Evolutionary conservation across 352 stramenopile species (phyloP).

Genomic region (Phytophthora melonis): DNA sequence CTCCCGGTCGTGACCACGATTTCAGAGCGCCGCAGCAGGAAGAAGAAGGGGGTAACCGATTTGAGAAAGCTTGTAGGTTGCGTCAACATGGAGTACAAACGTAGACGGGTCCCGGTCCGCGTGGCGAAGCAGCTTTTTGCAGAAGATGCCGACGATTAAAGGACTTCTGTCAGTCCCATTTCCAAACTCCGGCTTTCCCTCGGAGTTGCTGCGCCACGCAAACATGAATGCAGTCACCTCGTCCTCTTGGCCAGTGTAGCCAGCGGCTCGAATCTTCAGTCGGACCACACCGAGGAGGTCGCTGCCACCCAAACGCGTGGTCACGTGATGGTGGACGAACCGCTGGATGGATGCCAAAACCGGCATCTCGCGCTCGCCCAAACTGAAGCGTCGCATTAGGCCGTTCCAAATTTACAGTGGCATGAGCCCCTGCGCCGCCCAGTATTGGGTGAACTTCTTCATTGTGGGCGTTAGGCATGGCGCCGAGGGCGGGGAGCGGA

Average conservation of each 20-base stretch:
- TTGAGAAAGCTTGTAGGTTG: conserved; percentile 26
- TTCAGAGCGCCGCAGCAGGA: too few relatives aligned
- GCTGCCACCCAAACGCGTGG: background rate
- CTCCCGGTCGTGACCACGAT: too few relatives aligned
- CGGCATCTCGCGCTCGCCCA: background rate
- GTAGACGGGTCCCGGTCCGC: conserved; percentile 3
- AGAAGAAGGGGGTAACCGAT: conserved; percentile 11
- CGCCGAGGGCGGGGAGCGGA: background rate
- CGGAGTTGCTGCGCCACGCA: background rate
- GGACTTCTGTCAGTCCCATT: background rate
- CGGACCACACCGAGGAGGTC: conserved; percentile 1
- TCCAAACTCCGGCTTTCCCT: background rate
- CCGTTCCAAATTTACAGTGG: background rate
- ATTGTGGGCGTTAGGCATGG: conserved; percentile 6
- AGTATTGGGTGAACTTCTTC: conserved; percentile 5
- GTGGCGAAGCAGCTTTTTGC: conserved; percentile 6
- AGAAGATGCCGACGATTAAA: conserved; percentile 1
- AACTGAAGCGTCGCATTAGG: conserved; percentile 2
- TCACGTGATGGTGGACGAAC: conserved; percentile 21
- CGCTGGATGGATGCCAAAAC: background rate
- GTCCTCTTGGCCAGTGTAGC: conserved; percentile 8
- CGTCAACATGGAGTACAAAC: conserved; percentile 29
- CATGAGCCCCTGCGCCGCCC: conserved; percentile 3
- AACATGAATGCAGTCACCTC: conserved; percentile 10
- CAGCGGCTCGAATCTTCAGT: background rate